Evolutionary conservation across 257 asterid genomes (phyloP).

Genomic region (Fraxinus cuspidata): DNA sequence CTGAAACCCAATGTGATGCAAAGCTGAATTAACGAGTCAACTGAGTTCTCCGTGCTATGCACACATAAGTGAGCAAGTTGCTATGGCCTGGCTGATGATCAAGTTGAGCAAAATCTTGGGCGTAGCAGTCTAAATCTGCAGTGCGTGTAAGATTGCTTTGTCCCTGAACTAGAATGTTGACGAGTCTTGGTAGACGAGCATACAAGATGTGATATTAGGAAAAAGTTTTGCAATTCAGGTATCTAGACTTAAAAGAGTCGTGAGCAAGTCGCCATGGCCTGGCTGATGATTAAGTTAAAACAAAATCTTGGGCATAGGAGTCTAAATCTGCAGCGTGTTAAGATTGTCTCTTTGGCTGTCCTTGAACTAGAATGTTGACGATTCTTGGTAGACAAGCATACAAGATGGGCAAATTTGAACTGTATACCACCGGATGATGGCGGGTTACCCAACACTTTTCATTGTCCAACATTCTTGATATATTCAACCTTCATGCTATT

Average conservation of each 20-base stretch:
- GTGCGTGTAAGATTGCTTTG: no score
- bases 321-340: neutral
- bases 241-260: neutral
- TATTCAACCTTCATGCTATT: no score
- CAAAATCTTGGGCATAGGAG: neutral
- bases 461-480: neutral
- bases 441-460: neutral
- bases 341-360: no score
- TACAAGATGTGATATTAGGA: neutral
- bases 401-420: neutral
- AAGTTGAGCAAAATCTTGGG: neutral
- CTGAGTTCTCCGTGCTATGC: no score
- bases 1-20: neutral
- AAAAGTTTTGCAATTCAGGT: neutral
- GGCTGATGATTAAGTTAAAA: neutral
- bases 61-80: neutral
- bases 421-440: neutral
- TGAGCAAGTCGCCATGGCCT: neutral
- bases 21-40: neutral
- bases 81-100: neutral
- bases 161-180: no score
- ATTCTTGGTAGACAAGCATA: neutral
- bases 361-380: no score
- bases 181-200: neutral
- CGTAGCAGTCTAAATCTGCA: no score